Evolutionary conservation across 768 basidiomycete genomes (phyloP).

Genomic region (Boletus sp.): DNA sequence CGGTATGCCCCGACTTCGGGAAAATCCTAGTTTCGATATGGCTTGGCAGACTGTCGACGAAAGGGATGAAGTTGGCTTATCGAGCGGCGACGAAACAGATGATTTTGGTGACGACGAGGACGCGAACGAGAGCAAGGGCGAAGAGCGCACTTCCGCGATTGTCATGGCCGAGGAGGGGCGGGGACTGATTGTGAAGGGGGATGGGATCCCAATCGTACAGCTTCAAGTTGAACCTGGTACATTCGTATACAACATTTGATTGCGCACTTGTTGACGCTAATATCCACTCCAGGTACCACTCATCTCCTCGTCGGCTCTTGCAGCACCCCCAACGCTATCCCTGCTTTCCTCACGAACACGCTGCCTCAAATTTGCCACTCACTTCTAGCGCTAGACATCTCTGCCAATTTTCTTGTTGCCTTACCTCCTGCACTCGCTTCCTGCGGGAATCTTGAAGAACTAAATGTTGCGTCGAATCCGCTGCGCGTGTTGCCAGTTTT

Average conservation of each 20-base stretch:
- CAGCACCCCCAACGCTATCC: conserved; percentile 71
- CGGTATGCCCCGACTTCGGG: conserved; percentile 44
- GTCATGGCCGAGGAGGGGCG: conserved; percentile 82
- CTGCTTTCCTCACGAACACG: conserved; percentile 63
- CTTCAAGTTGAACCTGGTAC: conserved; percentile 72
- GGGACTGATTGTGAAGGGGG: conserved; percentile 76
- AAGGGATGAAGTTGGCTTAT: conserved; percentile 58
- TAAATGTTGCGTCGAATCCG: conserved; percentile 90
- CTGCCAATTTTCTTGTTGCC: conserved; percentile 79
- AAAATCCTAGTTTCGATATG: conserved; percentile 73
- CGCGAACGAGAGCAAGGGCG: conserved; percentile 47
- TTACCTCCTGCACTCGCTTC: conserved; percentile 80
- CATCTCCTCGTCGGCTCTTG: conserved; percentile 90
- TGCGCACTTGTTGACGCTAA: not conserved
- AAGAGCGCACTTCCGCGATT: conserved; percentile 72
- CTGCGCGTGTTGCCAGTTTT: conserved; percentile 90
- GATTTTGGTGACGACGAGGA: conserved; percentile 52
- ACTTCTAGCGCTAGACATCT: conserved; percentile 91
- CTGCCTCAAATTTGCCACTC: conserved; percentile 73
- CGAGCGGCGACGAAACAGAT: conserved; percentile 52
- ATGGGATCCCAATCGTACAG: conserved; percentile 55
- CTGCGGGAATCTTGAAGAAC: conserved; percentile 83
- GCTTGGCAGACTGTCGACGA: conserved; percentile 74
- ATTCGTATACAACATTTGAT: conserved; percentile 17
- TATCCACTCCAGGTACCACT: conserved; percentile 65